Conservation (phyloP, 179 eudicot species). For the Camellia oleifera region DNA sequence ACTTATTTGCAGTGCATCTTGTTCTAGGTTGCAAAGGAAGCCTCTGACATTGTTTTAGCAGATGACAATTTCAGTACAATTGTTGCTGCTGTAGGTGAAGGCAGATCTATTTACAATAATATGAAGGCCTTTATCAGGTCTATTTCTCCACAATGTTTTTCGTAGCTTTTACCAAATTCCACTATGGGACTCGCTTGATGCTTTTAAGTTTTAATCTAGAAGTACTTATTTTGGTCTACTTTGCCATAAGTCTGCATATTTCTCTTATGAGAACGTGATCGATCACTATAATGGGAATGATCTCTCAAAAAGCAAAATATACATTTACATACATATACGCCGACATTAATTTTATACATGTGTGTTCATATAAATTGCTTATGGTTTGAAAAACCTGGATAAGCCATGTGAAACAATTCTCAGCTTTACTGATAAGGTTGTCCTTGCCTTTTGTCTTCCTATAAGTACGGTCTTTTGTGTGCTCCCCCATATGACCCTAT, state of each 20-base stretch:
- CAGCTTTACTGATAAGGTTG: too few species aligned
- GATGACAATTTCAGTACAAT: slow-evolving; percentile 98
- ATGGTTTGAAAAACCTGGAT: neutral
- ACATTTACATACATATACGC: too few species aligned
- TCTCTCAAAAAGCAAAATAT: neutral
- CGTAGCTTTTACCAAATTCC: neutral
- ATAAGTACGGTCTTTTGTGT: neutral
- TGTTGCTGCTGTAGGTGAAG: slow-evolving; percentile 96
- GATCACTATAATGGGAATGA: neutral
- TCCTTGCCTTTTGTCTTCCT: neutral
- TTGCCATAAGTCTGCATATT: neutral
- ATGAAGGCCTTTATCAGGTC: slow-evolving; percentile 99
- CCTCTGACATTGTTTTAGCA: slow-evolving; percentile 94
- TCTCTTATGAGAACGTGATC: neutral
- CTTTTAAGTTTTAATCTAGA: neutral
- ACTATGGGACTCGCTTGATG: neutral
- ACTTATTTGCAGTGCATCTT: neutral
- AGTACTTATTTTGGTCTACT: neutral
- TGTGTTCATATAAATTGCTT: neutral
- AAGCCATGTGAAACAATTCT: neutral
- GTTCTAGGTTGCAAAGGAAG: slow-evolving; percentile 94
- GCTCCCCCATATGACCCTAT: neutral
- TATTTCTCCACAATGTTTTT: neutral
- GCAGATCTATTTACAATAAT: slow-evolving; percentile 93
- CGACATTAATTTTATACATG: too few species aligned